A percentile compares a stretch with the other conserved stretches of the same genome.
phyloP scores from a whole-genome alignment of 176 grass and related monocot genomes.

The Oryza coarctata region DNA sequence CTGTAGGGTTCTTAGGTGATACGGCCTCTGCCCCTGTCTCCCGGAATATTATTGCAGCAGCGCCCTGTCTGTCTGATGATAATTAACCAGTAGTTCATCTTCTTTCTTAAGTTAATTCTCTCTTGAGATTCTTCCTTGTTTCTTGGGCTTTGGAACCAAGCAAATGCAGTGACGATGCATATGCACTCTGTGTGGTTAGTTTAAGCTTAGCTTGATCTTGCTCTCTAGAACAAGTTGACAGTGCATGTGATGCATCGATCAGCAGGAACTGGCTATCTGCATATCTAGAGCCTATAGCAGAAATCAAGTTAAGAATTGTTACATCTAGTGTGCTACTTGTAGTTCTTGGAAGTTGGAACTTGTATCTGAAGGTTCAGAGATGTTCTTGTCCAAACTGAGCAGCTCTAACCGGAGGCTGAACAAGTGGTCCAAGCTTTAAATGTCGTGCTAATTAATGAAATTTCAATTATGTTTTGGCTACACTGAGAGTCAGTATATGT shows the following conservation, averaged over 20 bases:
- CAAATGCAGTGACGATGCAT: not conserved
- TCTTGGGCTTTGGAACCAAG: constrained; percentile 15
- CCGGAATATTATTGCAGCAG: not conserved
- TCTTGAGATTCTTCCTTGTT: constrained; percentile 17
- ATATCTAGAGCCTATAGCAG: not conserved
- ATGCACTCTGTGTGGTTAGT: not conserved
- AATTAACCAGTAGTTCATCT: not conserved
- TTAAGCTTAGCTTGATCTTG: constrained; percentile 2
- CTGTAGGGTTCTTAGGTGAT: constrained; percentile 37
- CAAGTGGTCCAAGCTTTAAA: not conserved
- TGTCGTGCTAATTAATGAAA: not conserved
- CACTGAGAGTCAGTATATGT: not conserved
- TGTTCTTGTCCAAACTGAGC: not conserved
- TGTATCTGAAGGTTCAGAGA: not conserved
- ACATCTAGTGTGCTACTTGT: not conserved
- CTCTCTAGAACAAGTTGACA: not conserved
- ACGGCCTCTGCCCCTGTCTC: not conserved
- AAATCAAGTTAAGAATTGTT: not conserved
- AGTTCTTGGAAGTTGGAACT: not conserved
- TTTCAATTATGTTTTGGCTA: not conserved
- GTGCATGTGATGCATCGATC: constrained; percentile 9
- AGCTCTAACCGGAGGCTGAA: not conserved
- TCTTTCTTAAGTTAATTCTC: not conserved
- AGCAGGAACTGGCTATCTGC: not conserved
- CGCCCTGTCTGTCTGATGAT: not conserved